Conservation (phyloP, 306 rosid genomes). For the Notholithocarpus densiflorus region DNA sequence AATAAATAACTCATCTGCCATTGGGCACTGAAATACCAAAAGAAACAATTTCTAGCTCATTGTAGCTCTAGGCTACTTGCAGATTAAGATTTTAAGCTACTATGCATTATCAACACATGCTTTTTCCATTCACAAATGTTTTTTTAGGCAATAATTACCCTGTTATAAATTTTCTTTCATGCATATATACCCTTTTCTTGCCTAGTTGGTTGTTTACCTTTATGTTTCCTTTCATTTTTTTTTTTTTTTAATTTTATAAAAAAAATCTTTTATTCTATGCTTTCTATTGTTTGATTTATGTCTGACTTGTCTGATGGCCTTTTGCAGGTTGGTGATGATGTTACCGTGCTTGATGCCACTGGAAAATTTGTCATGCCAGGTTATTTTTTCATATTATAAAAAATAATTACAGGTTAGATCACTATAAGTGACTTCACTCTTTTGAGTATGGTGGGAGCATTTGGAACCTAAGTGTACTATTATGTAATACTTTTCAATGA, state of each 20-base stretch:
- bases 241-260: neutral
- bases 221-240: neutral
- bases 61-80: neutral
- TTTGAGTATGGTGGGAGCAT: neutral
- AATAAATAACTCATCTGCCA: neutral
- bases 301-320: constrained; percentile 10
- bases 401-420: neutral
- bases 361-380: constrained; percentile 99
- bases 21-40: neutral
- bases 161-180: neutral
- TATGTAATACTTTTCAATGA: neutral
- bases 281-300: constrained; percentile 10
- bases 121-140: neutral
- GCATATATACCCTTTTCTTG: neutral
- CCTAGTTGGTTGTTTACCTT: neutral
- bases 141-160: neutral
- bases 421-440: neutral
- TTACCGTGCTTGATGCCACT: constrained; percentile 75
- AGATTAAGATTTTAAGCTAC: neutral
- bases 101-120: neutral
- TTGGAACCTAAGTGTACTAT: neutral
- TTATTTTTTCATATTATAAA: constrained; percentile 29
- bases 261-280: neutral
- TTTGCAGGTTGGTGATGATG: constrained; percentile 75
- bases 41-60: neutral